Conservation (phyloP, 805 yeast species). For the Kazachstania psychrophila region DNA sequence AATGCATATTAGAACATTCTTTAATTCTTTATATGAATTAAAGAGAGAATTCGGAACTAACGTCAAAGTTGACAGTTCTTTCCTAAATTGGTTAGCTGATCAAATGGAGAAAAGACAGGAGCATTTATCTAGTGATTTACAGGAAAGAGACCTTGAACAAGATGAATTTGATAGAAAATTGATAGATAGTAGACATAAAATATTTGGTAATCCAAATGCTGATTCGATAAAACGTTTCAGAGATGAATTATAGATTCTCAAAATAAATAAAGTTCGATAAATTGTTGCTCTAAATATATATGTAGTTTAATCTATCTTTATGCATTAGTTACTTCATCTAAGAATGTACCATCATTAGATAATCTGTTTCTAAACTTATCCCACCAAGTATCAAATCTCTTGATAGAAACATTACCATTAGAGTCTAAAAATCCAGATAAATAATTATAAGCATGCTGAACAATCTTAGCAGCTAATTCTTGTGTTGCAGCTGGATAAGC, state of each 20-base stretch:
- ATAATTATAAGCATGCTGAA: conserved; percentile 85
- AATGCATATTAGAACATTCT: conserved; percentile 35
- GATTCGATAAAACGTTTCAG: conserved; percentile 41
- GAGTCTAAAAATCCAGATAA: conserved; percentile 78
- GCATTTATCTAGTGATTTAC: conserved; percentile 16
- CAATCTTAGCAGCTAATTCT: conserved; percentile 73
- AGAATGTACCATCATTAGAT: conserved; percentile 71
- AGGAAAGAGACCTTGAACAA: conserved; percentile 27
- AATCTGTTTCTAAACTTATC: conserved; percentile 69
- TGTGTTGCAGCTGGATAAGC: conserved; percentile 41
- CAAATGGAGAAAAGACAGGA: conserved; percentile 32
- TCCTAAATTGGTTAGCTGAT: conserved; percentile 54
- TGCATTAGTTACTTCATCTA: conserved; percentile 40
- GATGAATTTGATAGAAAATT: conserved; percentile 34
- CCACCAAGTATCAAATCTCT: conserved; percentile 93
- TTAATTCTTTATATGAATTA: conserved; percentile 32
- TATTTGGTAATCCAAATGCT: conserved; percentile 74
- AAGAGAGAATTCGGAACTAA: conserved; percentile 25
- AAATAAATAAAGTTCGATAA: not conserved
- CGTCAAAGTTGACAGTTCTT: conserved; percentile 33
- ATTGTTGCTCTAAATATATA: not conserved
- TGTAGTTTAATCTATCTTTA: conserved; percentile 1
- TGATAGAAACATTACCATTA: conserved; percentile 76
- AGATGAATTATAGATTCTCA: conserved; percentile 7
- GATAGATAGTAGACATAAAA: conserved; percentile 45